Evolutionary conservation across 2,329 filamentous ascomycete genomes (phyloP).

Genomic region (Didymella pomorum): DNA sequence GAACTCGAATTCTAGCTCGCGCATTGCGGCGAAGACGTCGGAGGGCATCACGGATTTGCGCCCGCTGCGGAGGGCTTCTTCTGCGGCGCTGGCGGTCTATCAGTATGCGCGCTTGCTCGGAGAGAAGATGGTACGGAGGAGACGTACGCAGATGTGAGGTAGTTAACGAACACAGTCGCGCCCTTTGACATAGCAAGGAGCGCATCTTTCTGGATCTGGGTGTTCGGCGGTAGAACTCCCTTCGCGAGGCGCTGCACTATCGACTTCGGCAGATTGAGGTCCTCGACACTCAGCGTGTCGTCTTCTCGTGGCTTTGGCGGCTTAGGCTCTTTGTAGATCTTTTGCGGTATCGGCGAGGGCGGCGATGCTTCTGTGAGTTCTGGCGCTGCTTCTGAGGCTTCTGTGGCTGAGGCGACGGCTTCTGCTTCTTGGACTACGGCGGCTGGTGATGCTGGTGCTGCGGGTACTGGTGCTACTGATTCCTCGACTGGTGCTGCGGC

Average conservation of each 20-base stretch:
- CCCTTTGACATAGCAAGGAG: constrained; percentile 81
- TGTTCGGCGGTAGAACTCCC: constrained; percentile 79
- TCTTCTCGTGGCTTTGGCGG: constrained; percentile 34
- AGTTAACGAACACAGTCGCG: constrained; percentile 84
- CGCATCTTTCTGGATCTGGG: constrained; percentile 83
- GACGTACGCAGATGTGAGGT: constrained; percentile 75
- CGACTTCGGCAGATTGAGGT: constrained; percentile 79
- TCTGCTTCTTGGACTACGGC: constrained; percentile 1
- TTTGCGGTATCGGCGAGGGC: constrained; percentile 15
- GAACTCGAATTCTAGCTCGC: constrained; percentile 76
- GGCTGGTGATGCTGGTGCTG: constrained; percentile 7
- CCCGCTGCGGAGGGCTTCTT: constrained; percentile 69
- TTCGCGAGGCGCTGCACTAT: constrained; percentile 83
- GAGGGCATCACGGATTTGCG: constrained; percentile 81
- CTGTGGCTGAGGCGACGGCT: not conserved
- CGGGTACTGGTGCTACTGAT: constrained; percentile 24
- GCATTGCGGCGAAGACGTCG: constrained; percentile 78
- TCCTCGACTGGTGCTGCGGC: constrained; percentile 52
- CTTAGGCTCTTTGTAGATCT: constrained; percentile 19
- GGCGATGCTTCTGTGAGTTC: constrained; percentile 9
- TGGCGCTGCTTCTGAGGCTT: not conserved
- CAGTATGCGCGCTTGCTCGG: not conserved
- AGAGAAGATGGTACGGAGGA: no score
- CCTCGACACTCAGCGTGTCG: constrained; percentile 59
- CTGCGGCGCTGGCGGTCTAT: constrained; percentile 68